Percentiles rank a stretch among this genome's conserved stretches.
phyloP scores from a whole-genome alignment of 2,329 filamentous ascomycete genomes.

The Monilinia laxa region DNA sequence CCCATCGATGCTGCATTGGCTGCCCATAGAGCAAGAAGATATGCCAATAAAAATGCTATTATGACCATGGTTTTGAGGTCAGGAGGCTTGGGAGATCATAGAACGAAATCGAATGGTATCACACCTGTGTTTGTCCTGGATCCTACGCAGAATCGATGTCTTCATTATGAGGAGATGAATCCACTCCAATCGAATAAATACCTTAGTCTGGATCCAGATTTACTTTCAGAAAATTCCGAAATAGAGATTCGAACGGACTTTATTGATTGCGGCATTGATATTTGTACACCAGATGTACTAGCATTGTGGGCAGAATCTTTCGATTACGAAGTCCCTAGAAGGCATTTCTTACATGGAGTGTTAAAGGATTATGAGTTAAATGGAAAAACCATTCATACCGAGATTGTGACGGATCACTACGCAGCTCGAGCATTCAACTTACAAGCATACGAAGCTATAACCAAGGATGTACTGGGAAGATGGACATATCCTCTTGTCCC shows the following conservation, averaged over 20 bases:
- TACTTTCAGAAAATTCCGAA: constrained; percentile 71
- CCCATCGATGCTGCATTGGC: constrained; percentile 76
- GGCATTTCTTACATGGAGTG: constrained; percentile 87
- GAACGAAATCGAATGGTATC: constrained; percentile 72
- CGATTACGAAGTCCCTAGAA: constrained; percentile 86
- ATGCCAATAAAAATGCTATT: constrained; percentile 87
- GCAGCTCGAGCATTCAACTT: constrained; percentile 83
- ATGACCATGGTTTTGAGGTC: constrained; percentile 94
- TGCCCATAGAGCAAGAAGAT: constrained; percentile 75
- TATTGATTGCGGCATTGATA: constrained; percentile 93
- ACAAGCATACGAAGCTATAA: constrained; percentile 86
- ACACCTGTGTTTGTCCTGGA: constrained; percentile 87
- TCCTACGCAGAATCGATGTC: constrained; percentile 71
- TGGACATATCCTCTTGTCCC: constrained; percentile 90
- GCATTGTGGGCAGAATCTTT: constrained; percentile 97
- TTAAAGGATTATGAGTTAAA: constrained; percentile 97
- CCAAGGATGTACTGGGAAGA: constrained; percentile 77
- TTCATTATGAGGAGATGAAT: constrained; percentile 92
- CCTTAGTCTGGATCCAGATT: constrained; percentile 72
- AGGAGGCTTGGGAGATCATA: constrained; percentile 66
- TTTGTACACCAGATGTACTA: constrained; percentile 93
- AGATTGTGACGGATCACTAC: constrained; percentile 81
- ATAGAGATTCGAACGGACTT: constrained; percentile 84
- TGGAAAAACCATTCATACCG: constrained; percentile 91
- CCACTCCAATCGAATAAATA: constrained; percentile 64